Base-by-base conservation (phyloP, 1,139 yeast genomes). In the Blastobotrys arbuscula region DNA sequence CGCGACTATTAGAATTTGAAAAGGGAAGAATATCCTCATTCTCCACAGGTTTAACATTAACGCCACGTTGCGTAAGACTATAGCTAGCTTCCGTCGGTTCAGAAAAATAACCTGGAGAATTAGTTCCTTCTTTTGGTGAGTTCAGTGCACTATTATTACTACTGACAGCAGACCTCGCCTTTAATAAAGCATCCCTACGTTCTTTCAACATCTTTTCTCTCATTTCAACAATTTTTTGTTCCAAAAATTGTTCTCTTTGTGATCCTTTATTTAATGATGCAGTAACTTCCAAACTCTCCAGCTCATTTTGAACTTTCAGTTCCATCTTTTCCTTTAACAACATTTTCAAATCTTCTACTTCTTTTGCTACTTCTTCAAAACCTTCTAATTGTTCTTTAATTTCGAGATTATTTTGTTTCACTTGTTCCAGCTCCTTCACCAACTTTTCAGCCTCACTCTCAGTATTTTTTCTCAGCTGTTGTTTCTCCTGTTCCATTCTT, bases 341-440 rank as follows among this genome's bases (percentile, higher is more conserved):
- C 5, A 26, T 39, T 38, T 52, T 42, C 34, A 56, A 42, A 4
- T 48, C 54, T 20, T 48, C 52, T 20, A 55, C 50, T 37, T 55
- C 55, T n/a, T 44, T 37, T 13, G 52, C 51, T 19, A 53, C 49
- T 3, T 24, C 18, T 2, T 45, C 36, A 26, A 36, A 46, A 23
- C 48, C 42, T 26, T 51, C 42, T 26, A 56, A 39, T 35, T 50
- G 42, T 6, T 15, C 26, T 26, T 49, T 44, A 9, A 47, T 45
- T 3, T 26, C 30, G 4, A 21, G 21, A 28, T 28, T 28, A 16
- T 16, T 3, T 6, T 16, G n/a, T 6, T 19, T 15, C 8, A 30
- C 23, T 13, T 2, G 2, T 3, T 18, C 39, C 6, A 34, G 21
- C 10, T 20, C 13, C 10, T 42, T 13, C 2, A 7, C 15, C n/a